Base-by-base conservation (phyloP, 768 basidiomycete species). In the Lactarius evosmus region DNA sequence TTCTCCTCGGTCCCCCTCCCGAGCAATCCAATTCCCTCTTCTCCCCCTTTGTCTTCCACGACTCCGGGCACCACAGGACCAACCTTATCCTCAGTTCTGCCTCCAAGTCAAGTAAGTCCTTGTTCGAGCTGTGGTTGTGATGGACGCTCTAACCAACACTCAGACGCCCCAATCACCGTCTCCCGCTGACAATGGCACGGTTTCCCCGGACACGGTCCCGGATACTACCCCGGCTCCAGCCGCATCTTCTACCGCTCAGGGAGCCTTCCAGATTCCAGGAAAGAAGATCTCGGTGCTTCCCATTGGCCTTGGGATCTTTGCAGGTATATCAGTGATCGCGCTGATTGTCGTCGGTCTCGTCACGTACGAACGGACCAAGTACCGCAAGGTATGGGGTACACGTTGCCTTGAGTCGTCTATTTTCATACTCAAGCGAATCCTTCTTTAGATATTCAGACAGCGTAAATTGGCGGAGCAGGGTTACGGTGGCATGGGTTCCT, bases 321-420 rank as follows among this genome's bases (percentile, higher is more conserved):
- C 87, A 52, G 92, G 91, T 66, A 87, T 96, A 63, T 91, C 91
- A 33, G 88, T 88, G 8, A 87, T 95, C 69, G 89, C 88, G 19
- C 73, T 96, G 68, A 85, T 89, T 65, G 85, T 91, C 27, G 89
- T 95, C 62, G 87, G 83, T 56, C 77, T 93, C 73, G 92, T 95
- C 67, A 93, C 91, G 7, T 92, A 87, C 71, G 92, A 95, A 79
- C 84, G 94, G 53, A 85, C 91, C 29, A 89, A 88, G 75, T 92
- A 92, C 72, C 87, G 91, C 78, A 89, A 85, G 81, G 91, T 90
- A 63, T 61, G 82, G 77, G 82, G 77, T 56, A 29, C 58, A 36
- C 33, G 22, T 52, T 8, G 29, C 3, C 57, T 29, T 29, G 29
- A 46, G 25, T 56, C 32, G 22, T 65, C 51, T n/a, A 49, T 30